phyloP scores from a whole-genome alignment of 169 alveolate genomes.

The Theileria equi region DNA sequence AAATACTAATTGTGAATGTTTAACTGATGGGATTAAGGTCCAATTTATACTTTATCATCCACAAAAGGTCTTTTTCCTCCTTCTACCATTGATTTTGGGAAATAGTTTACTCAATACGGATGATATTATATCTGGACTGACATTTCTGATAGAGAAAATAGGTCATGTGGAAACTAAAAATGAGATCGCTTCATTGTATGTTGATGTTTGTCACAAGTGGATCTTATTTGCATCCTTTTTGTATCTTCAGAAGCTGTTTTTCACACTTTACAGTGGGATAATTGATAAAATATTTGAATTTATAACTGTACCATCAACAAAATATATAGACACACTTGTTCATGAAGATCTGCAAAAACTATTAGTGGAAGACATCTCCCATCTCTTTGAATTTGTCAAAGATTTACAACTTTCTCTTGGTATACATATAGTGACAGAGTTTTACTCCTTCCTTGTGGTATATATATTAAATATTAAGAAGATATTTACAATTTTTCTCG shows the following conservation, averaged over 20 bases:
- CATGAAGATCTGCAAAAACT: background rate
- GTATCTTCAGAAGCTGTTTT: conserved; percentile 43
- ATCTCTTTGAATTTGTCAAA: conserved; percentile 9
- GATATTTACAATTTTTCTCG: conserved; percentile 2
- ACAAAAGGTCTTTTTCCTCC: conserved; percentile 36
- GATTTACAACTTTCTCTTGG: conserved; percentile 28
- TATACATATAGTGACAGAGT: conserved; percentile 12
- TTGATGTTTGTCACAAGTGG: conserved; percentile 32
- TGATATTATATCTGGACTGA: conserved; percentile 25
- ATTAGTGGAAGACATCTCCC: conserved; percentile 33
- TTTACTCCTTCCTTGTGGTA: conserved; percentile 19
- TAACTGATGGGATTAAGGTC: conserved; percentile 1
- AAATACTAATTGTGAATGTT: conserved; percentile 16
- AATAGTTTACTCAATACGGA: background rate
- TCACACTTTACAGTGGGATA: conserved; percentile 30
- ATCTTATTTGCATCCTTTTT: conserved; percentile 17
- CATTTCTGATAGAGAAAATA: conserved; percentile 15
- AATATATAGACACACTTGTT: background rate
- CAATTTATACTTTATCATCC: conserved; percentile 27
- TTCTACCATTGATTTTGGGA: conserved; percentile 10
- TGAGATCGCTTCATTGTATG: background rate
- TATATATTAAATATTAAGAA: conserved; percentile 16
- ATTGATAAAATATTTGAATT: background rate
- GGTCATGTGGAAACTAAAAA: background rate
- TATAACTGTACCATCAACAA: conserved; percentile 3